These are phyloP conservation scores for Coccomyxa sp. DNA, from an alignment of 139 green algal genomes.

Conservation along the genomic window DNA sequence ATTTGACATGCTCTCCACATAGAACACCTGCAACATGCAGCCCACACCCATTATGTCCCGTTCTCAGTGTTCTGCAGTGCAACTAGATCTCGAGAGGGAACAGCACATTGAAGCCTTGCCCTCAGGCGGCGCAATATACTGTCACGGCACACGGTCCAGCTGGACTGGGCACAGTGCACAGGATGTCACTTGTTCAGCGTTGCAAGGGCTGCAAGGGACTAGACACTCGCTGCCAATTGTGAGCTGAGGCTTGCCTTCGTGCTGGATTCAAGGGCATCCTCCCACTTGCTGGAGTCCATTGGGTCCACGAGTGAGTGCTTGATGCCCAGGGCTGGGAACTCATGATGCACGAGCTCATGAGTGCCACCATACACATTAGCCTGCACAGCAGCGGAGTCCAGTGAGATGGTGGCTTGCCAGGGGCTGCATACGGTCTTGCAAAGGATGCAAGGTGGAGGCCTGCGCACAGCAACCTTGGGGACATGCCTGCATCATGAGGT, in stretches of 20 bases:
- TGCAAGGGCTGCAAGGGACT: neutral
- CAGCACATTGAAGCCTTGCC: neutral
- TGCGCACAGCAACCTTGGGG: neutral
- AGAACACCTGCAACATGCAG: slow-evolving; percentile 26
- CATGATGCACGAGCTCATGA: slow-evolving; percentile 8
- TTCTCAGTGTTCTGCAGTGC: neutral
- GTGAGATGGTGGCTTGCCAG: neutral
- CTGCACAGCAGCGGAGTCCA: slow-evolving; percentile 4
- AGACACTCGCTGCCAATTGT: too few relatives aligned
- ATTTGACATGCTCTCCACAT: slow-evolving; percentile 83
- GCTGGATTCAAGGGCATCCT: slow-evolving; percentile 8
- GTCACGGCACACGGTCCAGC: too few relatives aligned
- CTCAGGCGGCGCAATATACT: neutral
- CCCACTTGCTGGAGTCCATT: slow-evolving; percentile 6
- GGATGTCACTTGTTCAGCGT: too few relatives aligned
- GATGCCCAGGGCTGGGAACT: slow-evolving; percentile 7
- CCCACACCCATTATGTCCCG: too few relatives aligned
- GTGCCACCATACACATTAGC: slow-evolving; percentile 15
- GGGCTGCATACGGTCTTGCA: neutral
- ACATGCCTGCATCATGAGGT: slow-evolving; percentile 37
- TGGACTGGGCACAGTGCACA: too few relatives aligned
- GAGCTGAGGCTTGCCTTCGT: slow-evolving; percentile 29
- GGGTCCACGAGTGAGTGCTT: slow-evolving; percentile 9
- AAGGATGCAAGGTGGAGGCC: neutral
- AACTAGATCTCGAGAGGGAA: neutral